These are phyloP conservation scores for Solanum gracilifrons DNA, from an alignment of 257 asterid genomes.

Conservation along the genomic window DNA sequence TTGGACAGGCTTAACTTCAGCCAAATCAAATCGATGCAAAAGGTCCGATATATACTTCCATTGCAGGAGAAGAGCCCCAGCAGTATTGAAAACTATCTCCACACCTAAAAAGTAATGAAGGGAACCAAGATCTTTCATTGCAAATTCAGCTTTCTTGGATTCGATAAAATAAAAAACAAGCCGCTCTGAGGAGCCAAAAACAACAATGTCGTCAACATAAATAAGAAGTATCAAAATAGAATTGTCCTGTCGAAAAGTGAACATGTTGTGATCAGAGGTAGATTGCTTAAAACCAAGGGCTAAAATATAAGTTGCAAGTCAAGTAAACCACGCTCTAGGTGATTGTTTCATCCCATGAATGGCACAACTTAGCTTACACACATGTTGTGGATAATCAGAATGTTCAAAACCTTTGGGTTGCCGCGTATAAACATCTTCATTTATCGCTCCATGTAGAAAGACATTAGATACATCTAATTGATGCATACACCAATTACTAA, in stretches of 20 bases:
- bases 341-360: not conserved
- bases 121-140: not conserved
- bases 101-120: not conserved
- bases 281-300: not conserved
- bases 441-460: not conserved
- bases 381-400: not conserved
- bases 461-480: not conserved
- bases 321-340: not conserved
- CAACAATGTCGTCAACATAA: not conserved
- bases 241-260: not conserved
- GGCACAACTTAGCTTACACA: not conserved
- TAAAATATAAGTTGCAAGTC: not conserved
- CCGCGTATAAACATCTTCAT: not conserved
- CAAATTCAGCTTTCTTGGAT: not conserved
- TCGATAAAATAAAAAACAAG: not conserved
- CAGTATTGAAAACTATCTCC: not conserved
- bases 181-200: not conserved
- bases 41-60: not conserved
- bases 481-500: not conserved
- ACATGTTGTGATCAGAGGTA: not conserved
- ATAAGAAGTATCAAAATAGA: not conserved
- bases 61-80: not conserved
- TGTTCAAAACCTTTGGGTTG: not conserved
- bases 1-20: not conserved
- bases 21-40: not conserved